A percentile compares a stretch with the other conserved stretches of the same genome.
Evolutionary conservation across 495 filamentous ascomycete genomes (phyloP).

Genomic region (Aspergillus mulundensis): DNA sequence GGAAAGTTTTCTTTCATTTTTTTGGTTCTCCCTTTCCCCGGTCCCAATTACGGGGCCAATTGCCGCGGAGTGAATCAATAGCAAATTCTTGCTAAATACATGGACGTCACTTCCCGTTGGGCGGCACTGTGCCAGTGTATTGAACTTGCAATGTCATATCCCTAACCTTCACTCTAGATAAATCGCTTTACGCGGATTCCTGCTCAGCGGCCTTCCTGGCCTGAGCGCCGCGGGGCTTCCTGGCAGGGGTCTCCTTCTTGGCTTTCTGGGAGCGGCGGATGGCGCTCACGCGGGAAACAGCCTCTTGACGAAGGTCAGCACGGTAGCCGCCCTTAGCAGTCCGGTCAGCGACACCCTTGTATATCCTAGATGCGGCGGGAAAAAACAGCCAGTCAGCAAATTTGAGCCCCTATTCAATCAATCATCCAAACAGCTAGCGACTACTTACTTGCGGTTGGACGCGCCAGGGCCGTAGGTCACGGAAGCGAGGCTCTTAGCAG

Average conservation of each 20-base stretch:
- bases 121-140: slow-evolving; percentile 27
- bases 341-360: slow-evolving; percentile 73
- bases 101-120: slow-evolving; percentile 24
- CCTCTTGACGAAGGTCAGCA: slow-evolving; percentile 78
- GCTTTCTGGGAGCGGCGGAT: slow-evolving; percentile 73
- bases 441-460: slow-evolving; percentile 70
- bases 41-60: slow-evolving; percentile 7
- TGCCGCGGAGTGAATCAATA: slow-evolving; percentile 14
- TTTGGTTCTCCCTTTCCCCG: slow-evolving; percentile 19
- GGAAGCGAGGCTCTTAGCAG: slow-evolving; percentile 59
- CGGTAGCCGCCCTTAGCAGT: slow-evolving; percentile 82
- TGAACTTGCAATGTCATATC: slow-evolving; percentile 17
- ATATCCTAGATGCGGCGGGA: slow-evolving; percentile 58
- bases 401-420: not conserved
- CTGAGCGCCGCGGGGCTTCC: slow-evolving; percentile 76
- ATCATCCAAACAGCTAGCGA: not conserved
- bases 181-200: slow-evolving; percentile 40
- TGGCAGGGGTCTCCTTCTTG: slow-evolving; percentile 68
- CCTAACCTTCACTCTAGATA: slow-evolving; percentile 2
- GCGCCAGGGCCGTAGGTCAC: slow-evolving; percentile 65
- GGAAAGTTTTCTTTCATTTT: slow-evolving; percentile 11
- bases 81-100: slow-evolving; percentile 34
- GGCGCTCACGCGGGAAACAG: slow-evolving; percentile 83
- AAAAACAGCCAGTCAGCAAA: slow-evolving; percentile 19
- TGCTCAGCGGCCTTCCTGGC: slow-evolving; percentile 69